Evolutionary conservation across 2,329 filamentous ascomycete species (phyloP).

Genomic region (Trichoderma sp.): DNA sequence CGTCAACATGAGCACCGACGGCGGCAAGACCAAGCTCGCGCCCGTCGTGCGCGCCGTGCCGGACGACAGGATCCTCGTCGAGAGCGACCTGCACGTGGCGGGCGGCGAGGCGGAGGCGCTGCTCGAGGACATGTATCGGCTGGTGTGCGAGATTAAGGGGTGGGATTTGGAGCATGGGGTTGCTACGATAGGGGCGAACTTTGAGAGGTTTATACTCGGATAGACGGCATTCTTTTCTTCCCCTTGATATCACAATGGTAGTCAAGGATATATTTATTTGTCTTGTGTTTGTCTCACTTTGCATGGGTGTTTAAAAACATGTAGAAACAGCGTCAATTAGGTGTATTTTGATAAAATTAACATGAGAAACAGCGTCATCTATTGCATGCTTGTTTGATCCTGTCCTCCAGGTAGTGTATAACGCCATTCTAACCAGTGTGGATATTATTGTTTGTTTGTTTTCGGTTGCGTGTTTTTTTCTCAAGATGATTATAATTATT

Average conservation of each 20-base stretch:
- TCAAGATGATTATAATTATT: not conserved
- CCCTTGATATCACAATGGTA: no score
- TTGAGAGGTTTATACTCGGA: conserved; percentile 72
- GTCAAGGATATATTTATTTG: not conserved
- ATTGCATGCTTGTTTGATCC: not conserved
- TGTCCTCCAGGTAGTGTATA: not conserved
- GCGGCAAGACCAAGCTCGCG: conserved; percentile 48
- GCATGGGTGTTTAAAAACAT: not conserved
- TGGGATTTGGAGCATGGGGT: conserved; percentile 76
- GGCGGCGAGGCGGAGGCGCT: conserved; percentile 75
- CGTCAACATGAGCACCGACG: conserved; percentile 68
- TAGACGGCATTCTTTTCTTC: not conserved
- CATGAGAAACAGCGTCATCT: not conserved
- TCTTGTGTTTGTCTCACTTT: rapidly evolving
- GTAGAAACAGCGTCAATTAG: not conserved
- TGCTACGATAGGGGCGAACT: conserved; percentile 67
- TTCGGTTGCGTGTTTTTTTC: not conserved
- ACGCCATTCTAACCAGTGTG: not conserved
- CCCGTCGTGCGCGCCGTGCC: conserved; percentile 71
- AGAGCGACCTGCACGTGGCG: conserved; percentile 86
- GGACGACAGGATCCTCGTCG: conserved; percentile 74
- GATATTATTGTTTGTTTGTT: not conserved
- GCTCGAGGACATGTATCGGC: conserved; percentile 72
- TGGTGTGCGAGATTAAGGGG: conserved; percentile 72
- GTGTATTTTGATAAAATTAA: not conserved